Percentiles rank a stretch among this genome's conserved stretches.
These are phyloP conservation scores for Saccharomycopsis vini DNA, from an alignment of 805 yeast genomes.

Conservation along the genomic window DNA sequence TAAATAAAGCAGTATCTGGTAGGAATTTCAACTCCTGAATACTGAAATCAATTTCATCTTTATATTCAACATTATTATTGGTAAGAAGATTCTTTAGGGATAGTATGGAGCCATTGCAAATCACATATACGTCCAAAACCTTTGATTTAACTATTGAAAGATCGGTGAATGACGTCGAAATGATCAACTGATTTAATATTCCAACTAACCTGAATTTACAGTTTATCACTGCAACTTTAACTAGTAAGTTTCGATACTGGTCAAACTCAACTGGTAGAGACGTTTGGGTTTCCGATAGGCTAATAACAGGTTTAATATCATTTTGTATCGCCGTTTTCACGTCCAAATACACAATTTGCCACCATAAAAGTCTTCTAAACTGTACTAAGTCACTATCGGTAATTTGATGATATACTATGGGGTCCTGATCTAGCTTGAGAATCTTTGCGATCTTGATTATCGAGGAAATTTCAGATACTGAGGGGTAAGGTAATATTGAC, in stretches of 20 bases:
- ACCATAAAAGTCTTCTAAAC: constrained; percentile 52
- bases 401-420: constrained; percentile 42
- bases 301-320: constrained; percentile 45
- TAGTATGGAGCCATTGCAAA: constrained; percentile 40
- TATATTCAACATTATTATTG: not conserved
- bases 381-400: constrained; percentile 41
- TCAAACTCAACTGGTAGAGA: constrained; percentile 41
- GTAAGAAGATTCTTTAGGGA: constrained; percentile 28
- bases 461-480: constrained; percentile 32
- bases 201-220: constrained; percentile 45
- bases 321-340: constrained; percentile 47
- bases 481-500: constrained; percentile 36
- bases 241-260: constrained; percentile 32
- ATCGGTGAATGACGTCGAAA: not conserved
- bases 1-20: constrained; percentile 12
- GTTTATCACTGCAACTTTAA: constrained; percentile 40
- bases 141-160: constrained; percentile 36
- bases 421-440: constrained; percentile 51
- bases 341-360: constrained; percentile 56
- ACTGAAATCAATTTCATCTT: not conserved
- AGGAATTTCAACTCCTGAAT: constrained; percentile 2
- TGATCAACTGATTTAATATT: constrained; percentile 36
- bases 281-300: constrained; percentile 46
- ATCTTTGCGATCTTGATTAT: constrained; percentile 47
- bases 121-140: constrained; percentile 41